Conservation (phyloP, 768 basidiomycete genomes). For the Russula lepida region DNA sequence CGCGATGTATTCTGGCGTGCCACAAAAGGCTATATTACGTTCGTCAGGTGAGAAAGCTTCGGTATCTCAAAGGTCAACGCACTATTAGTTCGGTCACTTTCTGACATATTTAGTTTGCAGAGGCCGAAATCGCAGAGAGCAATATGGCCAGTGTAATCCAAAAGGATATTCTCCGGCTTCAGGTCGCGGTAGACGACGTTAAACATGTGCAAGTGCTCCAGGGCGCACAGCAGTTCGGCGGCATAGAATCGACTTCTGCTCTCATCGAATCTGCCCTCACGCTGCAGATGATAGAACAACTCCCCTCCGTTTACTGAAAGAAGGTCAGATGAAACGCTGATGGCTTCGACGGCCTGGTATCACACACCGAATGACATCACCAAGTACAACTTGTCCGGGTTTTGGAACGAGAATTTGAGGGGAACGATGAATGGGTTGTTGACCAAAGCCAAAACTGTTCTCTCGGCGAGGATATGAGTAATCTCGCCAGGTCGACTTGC, state of each 20-base stretch:
- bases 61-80: constrained; percentile 22
- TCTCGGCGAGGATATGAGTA: constrained; percentile 94
- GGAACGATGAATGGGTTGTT: constrained; percentile 99
- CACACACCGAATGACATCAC: constrained; percentile 89
- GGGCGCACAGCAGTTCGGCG: constrained; percentile 88
- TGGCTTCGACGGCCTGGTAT: background rate
- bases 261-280: constrained; percentile 95
- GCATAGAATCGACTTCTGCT: constrained; percentile 93
- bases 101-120: constrained; percentile 95
- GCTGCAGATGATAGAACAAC: constrained; percentile 93
- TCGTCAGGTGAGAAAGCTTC: background rate
- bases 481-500: constrained; percentile 95
- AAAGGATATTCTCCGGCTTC: constrained; percentile 95
- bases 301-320: constrained; percentile 88
- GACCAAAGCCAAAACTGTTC: constrained; percentile 92
- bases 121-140: constrained; percentile 98
- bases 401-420: constrained; percentile 98
- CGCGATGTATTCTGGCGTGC: constrained; percentile 97
- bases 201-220: constrained; percentile 95
- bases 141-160: constrained; percentile 97
- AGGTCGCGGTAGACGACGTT: constrained; percentile 98
- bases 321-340: background rate
- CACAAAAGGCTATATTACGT: constrained; percentile 57
- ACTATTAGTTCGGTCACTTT: constrained; percentile 97
- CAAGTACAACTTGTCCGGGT: constrained; percentile 92